These are phyloP conservation scores for Botrytis pseudocinerea DNA, from an alignment of 2,329 filamentous ascomycete genomes.

Conservation along the genomic window DNA sequence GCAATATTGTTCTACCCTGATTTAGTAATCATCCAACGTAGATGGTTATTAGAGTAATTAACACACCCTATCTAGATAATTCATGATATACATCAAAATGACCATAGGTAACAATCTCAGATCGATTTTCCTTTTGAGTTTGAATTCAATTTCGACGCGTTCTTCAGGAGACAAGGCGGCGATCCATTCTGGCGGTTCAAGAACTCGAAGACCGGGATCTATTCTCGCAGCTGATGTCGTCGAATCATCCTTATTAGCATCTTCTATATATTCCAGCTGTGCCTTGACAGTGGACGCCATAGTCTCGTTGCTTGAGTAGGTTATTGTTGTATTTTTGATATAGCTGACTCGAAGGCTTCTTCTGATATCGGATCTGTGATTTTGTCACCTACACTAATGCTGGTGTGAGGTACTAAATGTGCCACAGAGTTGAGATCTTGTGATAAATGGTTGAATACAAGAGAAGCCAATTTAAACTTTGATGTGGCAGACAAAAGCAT, in stretches of 20 bases:
- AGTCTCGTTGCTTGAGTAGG: neutral
- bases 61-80: slow-evolving; percentile 55
- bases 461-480: neutral
- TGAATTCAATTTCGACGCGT: slow-evolving; percentile 53
- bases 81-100: slow-evolving; percentile 70
- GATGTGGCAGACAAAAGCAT: neutral
- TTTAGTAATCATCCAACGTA: neutral
- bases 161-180: slow-evolving; percentile 53
- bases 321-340: neutral
- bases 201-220: neutral
- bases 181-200: slow-evolving; percentile 40
- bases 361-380: neutral
- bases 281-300: slow-evolving; percentile 8
- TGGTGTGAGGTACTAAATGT: neutral
- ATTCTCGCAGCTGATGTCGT: slow-evolving; percentile 1
- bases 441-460: neutral
- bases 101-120: slow-evolving; percentile 64
- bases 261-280: slow-evolving; percentile 9
- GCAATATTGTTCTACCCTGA: slow-evolving; percentile 53
- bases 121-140: slow-evolving; percentile 65
- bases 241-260: slow-evolving; percentile 9
- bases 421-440: neutral
- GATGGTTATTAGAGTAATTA: too few relatives aligned
- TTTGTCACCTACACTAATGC: neutral
- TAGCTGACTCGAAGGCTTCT: neutral